These are phyloP conservation scores for Quercus dentata DNA, from an alignment of 306 rosid species.

Conservation along the genomic window DNA sequence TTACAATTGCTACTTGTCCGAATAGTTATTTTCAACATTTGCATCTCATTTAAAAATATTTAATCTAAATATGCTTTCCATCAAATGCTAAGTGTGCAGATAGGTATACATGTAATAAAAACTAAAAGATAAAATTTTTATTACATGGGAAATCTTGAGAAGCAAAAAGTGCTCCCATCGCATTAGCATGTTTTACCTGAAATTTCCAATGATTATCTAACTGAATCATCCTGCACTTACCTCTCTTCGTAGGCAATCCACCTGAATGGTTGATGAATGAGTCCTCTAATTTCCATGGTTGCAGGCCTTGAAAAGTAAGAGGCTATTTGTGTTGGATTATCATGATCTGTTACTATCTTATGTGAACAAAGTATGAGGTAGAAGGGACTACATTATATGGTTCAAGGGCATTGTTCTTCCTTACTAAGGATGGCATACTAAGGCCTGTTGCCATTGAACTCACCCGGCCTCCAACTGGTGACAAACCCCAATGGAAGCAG, in stretches of 20 bases:
- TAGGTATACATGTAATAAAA: no score
- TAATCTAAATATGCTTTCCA: no score
- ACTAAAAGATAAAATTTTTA: no score
- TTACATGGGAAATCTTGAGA: no score
- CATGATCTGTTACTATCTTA: constrained; percentile 44
- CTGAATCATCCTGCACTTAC: neutral
- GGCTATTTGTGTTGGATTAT: constrained; percentile 42
- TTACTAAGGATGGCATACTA: constrained; percentile 42
- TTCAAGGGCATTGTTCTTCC: constrained; percentile 42
- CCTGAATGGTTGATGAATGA: neutral
- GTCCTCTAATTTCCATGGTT: neutral
- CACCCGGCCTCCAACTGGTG: constrained; percentile 28
- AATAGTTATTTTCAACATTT: no score
- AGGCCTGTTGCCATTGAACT: constrained; percentile 54
- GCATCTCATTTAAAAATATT: no score
- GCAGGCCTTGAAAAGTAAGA: constrained; percentile 41
- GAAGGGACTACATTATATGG: constrained; percentile 40
- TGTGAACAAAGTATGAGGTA: constrained; percentile 43
- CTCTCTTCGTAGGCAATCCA: neutral
- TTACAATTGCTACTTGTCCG: no score
- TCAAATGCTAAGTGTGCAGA: no score
- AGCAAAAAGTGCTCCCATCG: no score
- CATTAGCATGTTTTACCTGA: no score
- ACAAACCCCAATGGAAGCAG: constrained; percentile 45
- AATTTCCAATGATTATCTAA: no score